phyloP scores from a whole-genome alignment of 2,329 filamentous ascomycete species.

The Stenocarpella maydis region DNA sequence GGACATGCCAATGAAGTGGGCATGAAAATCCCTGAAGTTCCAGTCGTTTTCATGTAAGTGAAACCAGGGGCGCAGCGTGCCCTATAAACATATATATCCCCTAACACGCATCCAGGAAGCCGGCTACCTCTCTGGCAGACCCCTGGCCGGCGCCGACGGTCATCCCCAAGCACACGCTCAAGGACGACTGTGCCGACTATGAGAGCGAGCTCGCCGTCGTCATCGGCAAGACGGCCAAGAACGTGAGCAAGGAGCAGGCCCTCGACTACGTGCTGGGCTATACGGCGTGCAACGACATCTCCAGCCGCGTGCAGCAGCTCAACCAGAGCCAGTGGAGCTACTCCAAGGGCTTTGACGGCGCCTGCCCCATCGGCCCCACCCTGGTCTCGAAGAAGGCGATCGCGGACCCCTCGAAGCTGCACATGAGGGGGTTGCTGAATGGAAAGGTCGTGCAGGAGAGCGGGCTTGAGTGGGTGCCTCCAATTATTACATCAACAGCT shows the following conservation, averaged over 20 bases:
- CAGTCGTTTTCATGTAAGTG: slow-evolving; percentile 60
- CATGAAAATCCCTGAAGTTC: slow-evolving; percentile 60
- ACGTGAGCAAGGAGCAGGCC: slow-evolving; percentile 64
- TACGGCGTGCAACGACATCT: slow-evolving; percentile 65
- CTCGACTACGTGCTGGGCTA: slow-evolving; percentile 70
- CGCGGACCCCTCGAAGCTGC: slow-evolving; percentile 51
- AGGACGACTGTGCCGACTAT: slow-evolving; percentile 64
- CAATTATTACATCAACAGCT: slow-evolving; percentile 35
- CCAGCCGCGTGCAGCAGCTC: slow-evolving; percentile 64
- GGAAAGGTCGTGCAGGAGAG: slow-evolving; percentile 58
- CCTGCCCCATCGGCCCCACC: slow-evolving; percentile 62
- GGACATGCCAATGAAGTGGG: slow-evolving; percentile 61
- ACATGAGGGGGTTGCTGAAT: slow-evolving; percentile 57
- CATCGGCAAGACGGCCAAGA: slow-evolving; percentile 59
- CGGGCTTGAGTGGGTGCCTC: slow-evolving; percentile 38
- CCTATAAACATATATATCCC: neutral
- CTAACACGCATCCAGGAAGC: slow-evolving; percentile 51
- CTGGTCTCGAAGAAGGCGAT: slow-evolving; percentile 55
- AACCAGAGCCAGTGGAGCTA: slow-evolving; percentile 64
- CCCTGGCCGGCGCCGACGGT: slow-evolving; percentile 60
- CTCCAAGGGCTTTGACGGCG: slow-evolving; percentile 66
- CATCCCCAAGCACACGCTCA: slow-evolving; percentile 62
- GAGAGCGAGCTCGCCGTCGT: slow-evolving; percentile 67
- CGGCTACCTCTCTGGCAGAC: slow-evolving; percentile 60
- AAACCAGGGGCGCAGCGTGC: neutral